Evolutionary conservation across 2,329 filamentous ascomycete genomes (phyloP), one percentile per base, ranked within the genome.

Genomic region (Rugonectria rugulosa): DNA sequence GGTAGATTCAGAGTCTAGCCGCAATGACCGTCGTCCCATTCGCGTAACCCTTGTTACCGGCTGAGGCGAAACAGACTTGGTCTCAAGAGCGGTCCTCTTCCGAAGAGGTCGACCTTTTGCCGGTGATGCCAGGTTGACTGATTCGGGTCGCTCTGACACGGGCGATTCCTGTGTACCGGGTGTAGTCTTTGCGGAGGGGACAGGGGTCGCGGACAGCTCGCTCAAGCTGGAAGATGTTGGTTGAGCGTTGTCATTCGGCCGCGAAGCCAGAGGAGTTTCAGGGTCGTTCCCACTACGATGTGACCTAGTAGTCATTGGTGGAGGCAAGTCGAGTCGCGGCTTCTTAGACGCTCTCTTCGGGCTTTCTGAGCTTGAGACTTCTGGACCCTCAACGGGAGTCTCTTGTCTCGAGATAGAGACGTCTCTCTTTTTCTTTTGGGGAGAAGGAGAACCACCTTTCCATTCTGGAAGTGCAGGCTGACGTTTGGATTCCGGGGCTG

Each of bases 1-100:
- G 0, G 79, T 76, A 11, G 81, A 83, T 12, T 75, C 69, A 0
- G 76, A 78, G 23, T 72, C 73, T n/a, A 70, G 56, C 14, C 71
- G 71, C 6, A 63, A 41, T 11, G 64, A 63, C 8, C 65, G 65
- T 47, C 63, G 65, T 6, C 64, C 59, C 36, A 60, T 54, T 27
- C 59, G 68, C 32, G 42, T 54, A 3, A 56, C 51, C 32, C 64
- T 67, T 12, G 50, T 63, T 12, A 57, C 37, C 11, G 60, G 57
- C 23, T 69, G 70, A 34, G 70, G 69, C 15, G 71, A 71, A 15
- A 60, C 66, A 4, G 69, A 68, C 12, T 60, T 68, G 2, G 57
- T 46, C n/a, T 47, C 51, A 45, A 48, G 60, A 11, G 46, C 15
- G 6, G 58, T 58, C 36, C 59, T 61, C 37, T 61, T 65, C 8